A percentile compares a stretch with the other conserved stretches of the same genome.
phyloP scores from a whole-genome alignment of 176 grass and related monocot species.

The Phoenix roebelenii region DNA sequence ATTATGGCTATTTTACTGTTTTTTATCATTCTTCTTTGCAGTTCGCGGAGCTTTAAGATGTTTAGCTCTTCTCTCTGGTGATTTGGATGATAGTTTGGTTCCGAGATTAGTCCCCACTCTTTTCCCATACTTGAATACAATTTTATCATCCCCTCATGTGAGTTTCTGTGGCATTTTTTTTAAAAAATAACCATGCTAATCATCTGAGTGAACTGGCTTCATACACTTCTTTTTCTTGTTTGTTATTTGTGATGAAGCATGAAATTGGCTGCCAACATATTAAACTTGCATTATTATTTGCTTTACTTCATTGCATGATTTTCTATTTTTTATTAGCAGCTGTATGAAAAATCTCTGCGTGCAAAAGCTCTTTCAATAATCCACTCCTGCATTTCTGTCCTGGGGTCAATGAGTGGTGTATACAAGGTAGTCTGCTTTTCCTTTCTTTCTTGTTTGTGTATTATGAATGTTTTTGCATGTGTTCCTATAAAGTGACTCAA shows the following conservation, averaged over 20 bases:
- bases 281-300: neutral
- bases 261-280: neutral
- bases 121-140: slow-evolving; percentile 68
- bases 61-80: slow-evolving; percentile 77
- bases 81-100: slow-evolving; percentile 83
- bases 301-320: slow-evolving; percentile 20
- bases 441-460: slow-evolving; percentile 8
- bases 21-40: slow-evolving; percentile 16
- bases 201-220: too few species aligned
- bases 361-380: slow-evolving; percentile 82
- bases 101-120: slow-evolving; percentile 79
- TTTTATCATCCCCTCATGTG: slow-evolving; percentile 80
- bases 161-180: slow-evolving; percentile 10
- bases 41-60: slow-evolving; percentile 94
- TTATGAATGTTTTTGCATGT: neutral
- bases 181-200: too few species aligned
- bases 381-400: slow-evolving; percentile 89
- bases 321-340: slow-evolving; percentile 33
- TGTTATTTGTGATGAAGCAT: too few species aligned
- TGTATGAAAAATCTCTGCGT: slow-evolving; percentile 77
- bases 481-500: slow-evolving; percentile 13
- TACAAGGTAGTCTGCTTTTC: slow-evolving; percentile 51
- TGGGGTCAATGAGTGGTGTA: slow-evolving; percentile 90
- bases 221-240: too few species aligned
- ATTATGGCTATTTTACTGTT: neutral